phyloP scores from a whole-genome alignment of 805 yeast genomes.

The Kazachstania africana region DNA sequence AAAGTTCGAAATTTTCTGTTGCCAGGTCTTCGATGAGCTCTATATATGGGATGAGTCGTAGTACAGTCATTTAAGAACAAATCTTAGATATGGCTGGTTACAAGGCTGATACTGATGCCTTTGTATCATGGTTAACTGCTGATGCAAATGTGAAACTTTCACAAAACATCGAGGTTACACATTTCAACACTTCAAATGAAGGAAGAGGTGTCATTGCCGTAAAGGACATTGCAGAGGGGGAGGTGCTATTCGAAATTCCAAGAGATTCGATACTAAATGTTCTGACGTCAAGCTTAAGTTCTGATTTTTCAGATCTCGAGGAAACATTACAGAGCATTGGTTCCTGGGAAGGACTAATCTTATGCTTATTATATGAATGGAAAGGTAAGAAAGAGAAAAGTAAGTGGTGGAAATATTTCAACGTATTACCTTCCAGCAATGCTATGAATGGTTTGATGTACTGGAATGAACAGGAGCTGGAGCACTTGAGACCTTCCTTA shows the following conservation, averaged over 20 bases:
- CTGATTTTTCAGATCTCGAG: slow-evolving; percentile 22
- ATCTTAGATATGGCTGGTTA: too few species aligned
- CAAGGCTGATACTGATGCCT: slow-evolving; percentile 33
- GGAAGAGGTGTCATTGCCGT: slow-evolving; percentile 72
- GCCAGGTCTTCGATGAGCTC: too few species aligned
- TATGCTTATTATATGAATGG: slow-evolving; percentile 54
- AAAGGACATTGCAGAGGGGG: slow-evolving; percentile 49
- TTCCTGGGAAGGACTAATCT: slow-evolving; percentile 72
- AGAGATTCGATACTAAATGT: slow-evolving; percentile 43
- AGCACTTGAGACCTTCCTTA: slow-evolving; percentile 53
- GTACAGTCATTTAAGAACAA: too few species aligned
- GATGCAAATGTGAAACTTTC: slow-evolving; percentile 37
- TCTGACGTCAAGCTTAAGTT: slow-evolving; percentile 40
- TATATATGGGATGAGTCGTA: too few species aligned
- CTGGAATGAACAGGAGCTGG: slow-evolving; percentile 59
- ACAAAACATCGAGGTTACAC: slow-evolving; percentile 46
- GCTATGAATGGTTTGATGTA: slow-evolving; percentile 61
- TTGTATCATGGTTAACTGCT: slow-evolving; percentile 33
- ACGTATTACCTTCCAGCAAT: slow-evolving; percentile 46
- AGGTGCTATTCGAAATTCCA: slow-evolving; percentile 61
- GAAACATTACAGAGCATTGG: slow-evolving; percentile 30
- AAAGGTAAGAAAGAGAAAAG: slow-evolving; percentile 34
- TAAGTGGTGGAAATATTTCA: slow-evolving; percentile 60
- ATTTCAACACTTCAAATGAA: slow-evolving; percentile 44
- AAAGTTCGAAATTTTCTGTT: too few species aligned